Conservation (phyloP, 352 stramenopile genomes). For the Globisporangium takayamanum region DNA sequence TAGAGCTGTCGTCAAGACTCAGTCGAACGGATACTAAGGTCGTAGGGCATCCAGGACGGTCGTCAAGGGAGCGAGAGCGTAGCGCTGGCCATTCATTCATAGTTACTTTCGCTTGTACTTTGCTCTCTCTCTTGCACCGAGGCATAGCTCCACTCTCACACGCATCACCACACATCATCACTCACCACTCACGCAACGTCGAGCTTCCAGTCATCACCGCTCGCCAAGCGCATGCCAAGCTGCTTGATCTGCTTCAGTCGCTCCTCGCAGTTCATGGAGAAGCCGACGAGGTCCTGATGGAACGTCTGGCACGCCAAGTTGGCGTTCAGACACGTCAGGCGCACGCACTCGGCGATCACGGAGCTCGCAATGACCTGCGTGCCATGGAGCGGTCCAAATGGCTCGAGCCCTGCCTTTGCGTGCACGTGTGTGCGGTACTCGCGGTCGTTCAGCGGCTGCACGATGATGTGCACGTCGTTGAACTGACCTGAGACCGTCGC, state of each 20-base stretch:
- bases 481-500: slow-evolving; percentile 77
- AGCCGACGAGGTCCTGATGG: slow-evolving; percentile 79
- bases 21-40: not conserved
- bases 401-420: slow-evolving; percentile 56
- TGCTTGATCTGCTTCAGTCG: slow-evolving; percentile 87
- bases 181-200: slow-evolving; percentile 4
- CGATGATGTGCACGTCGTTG: slow-evolving; percentile 84
- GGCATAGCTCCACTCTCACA: not conserved
- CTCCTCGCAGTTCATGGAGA: slow-evolving; percentile 74
- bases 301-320: slow-evolving; percentile 80
- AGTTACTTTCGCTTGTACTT: not conserved
- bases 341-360: slow-evolving; percentile 61
- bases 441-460: slow-evolving; percentile 71
- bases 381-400: slow-evolving; percentile 73
- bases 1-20: too few species aligned
- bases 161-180: not conserved
- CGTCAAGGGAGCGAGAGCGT: too few species aligned
- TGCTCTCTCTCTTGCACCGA: not conserved
- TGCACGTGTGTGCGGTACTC: slow-evolving; percentile 73
- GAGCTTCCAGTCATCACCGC: slow-evolving; percentile 47
- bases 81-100: not conserved
- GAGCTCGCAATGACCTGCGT: slow-evolving; percentile 61
- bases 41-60: not conserved
- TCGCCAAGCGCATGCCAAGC: slow-evolving; percentile 51
- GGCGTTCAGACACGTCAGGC: slow-evolving; percentile 74